These are phyloP conservation scores for Neofusicoccum laricinum DNA, from an alignment of 2,329 filamentous ascomycete species.

Conservation along the genomic window DNA sequence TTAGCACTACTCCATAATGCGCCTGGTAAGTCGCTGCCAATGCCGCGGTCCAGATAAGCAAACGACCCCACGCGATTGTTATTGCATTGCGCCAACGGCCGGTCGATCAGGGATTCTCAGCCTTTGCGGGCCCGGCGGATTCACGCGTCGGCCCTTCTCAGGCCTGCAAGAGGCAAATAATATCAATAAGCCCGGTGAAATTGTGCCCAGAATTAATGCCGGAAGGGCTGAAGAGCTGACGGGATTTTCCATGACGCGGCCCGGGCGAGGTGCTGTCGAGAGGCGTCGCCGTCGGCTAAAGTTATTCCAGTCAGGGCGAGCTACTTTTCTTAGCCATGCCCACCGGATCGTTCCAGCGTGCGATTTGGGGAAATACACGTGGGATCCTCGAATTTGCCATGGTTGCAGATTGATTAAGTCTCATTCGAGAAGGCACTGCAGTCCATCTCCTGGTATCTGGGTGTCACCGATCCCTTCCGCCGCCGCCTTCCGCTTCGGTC, in stretches of 20 bases:
- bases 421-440: conserved; percentile 9
- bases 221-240: neutral
- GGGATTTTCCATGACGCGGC: conserved; percentile 1
- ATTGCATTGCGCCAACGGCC: neutral
- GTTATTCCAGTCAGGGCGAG: neutral
- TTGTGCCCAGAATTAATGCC: neutral
- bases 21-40: neutral
- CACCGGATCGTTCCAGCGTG: conserved; percentile 1
- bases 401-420: conserved; percentile 6
- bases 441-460: neutral
- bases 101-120: conserved; percentile 8
- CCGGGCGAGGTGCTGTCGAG: neutral
- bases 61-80: conserved; percentile 2
- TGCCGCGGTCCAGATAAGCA: conserved; percentile 7
- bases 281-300: neutral
- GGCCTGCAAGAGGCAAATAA: neutral
- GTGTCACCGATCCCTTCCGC: neutral
- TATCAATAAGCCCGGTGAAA: neutral
- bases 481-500: neutral
- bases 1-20: neutral
- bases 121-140: neutral
- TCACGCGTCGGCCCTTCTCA: neutral
- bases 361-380: neutral
- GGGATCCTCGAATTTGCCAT: conserved; percentile 3
- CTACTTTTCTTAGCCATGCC: conserved; percentile 3